These are phyloP conservation scores for Narthecium ossifragum DNA, from an alignment of 106 monocot species.

Conservation along the genomic window DNA sequence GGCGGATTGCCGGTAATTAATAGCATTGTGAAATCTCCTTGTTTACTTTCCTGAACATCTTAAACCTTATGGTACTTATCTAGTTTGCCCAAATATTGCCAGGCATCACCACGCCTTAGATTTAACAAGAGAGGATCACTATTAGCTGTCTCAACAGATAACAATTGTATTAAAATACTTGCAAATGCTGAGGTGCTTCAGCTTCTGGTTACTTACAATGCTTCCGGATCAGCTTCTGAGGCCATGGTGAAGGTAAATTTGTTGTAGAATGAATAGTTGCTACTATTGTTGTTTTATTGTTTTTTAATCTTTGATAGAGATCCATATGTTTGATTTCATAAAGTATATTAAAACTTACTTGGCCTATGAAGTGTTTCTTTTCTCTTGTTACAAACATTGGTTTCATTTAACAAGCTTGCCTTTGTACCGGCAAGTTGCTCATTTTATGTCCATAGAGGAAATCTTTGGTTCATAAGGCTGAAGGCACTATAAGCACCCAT, in stretches of 20 bases:
- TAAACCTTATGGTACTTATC: not conserved
- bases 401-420: no score
- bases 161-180: conserved; percentile 69
- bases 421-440: no score
- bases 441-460: no score
- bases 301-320: not conserved
- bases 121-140: conserved; percentile 71
- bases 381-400: no score
- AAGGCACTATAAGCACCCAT: no score
- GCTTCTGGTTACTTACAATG: no score
- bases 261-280: no score
- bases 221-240: not conserved
- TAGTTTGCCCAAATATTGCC: not conserved
- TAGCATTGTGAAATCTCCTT: not conserved
- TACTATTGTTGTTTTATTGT: no score
- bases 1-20: conserved; percentile 44
- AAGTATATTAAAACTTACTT: no score
- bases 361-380: no score
- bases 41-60: not conserved
- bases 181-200: conserved; percentile 62
- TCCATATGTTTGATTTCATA: not conserved
- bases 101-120: conserved; percentile 59
- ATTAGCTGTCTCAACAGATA: conserved; percentile 63
- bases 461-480: no score
- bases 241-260: not conserved